phyloP scores from a whole-genome alignment of 2,329 filamentous ascomycete species.

The Aspergillus proliferans region DNA sequence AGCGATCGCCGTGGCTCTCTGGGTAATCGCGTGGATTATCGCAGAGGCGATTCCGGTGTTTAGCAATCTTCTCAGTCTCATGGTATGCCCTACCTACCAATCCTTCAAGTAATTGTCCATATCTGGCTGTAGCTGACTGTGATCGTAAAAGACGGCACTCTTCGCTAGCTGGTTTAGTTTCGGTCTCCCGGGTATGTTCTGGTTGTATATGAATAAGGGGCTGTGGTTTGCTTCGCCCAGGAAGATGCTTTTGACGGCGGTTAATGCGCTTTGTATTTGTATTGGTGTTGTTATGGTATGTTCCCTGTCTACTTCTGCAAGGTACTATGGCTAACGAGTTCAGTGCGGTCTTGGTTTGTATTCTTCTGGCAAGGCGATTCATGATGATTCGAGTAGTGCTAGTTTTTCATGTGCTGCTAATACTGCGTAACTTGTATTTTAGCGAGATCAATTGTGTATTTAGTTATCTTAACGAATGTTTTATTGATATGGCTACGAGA shows the following conservation, averaged over 20 bases:
- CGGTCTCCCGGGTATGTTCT: conserved; percentile 41
- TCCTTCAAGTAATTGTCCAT: too few species aligned
- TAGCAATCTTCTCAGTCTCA: conserved; percentile 57
- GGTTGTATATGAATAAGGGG: conserved; percentile 44
- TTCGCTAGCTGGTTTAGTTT: conserved; percentile 63
- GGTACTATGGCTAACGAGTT: conserved; percentile 3
- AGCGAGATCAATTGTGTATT: too few species aligned
- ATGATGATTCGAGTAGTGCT: conserved; percentile 21
- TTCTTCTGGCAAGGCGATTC: conserved; percentile 32
- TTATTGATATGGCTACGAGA: too few species aligned
- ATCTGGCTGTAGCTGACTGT: too few species aligned
- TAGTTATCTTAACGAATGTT: too few species aligned
- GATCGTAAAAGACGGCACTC: conserved; percentile 39
- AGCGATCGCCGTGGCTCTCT: conserved; percentile 49
- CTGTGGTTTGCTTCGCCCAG: conserved; percentile 31
- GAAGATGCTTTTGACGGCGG: conserved; percentile 39
- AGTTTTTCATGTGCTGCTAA: conserved; percentile 35
- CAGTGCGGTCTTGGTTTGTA: conserved; percentile 36
- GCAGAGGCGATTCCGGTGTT: conserved; percentile 65
- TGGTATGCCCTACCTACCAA: conserved; percentile 28
- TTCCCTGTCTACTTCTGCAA: too few species aligned
- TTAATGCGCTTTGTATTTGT: conserved; percentile 39
- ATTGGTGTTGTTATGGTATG: conserved; percentile 25
- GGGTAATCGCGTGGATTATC: conserved; percentile 59
- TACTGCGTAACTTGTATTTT: conserved; percentile 7